Conservation (phyloP, 1,284 basidiomycete genomes). For the Chiua sp. region DNA sequence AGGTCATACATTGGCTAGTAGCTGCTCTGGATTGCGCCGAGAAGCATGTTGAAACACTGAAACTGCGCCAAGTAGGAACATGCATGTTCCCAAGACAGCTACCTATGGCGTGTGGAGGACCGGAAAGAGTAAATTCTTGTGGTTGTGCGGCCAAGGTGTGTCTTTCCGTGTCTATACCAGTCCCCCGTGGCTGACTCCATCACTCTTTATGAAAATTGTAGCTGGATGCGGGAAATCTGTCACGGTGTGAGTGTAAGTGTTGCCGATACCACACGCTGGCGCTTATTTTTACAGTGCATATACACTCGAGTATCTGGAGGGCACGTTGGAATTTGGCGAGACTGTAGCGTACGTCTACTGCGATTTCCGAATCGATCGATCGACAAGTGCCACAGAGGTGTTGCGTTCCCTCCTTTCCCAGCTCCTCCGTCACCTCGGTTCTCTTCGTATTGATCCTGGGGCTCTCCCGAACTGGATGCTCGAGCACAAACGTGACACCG, state of each 20-base stretch:
- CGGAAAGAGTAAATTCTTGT: neutral
- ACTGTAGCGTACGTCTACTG: neutral
- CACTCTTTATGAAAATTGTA: neutral
- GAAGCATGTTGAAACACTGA: neutral
- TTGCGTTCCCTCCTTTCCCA: neutral
- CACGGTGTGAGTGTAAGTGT: neutral
- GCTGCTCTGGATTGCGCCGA: neutral
- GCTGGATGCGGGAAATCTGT: conserved; percentile 3
- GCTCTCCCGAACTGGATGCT: neutral
- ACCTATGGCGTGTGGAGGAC: neutral
- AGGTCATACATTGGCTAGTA: neutral
- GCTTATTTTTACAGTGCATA: neutral
- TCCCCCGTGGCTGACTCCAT: neutral
- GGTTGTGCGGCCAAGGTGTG: neutral
- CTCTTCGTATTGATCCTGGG: neutral
- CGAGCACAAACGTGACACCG: neutral
- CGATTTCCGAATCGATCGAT: neutral
- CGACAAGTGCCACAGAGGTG: neutral
- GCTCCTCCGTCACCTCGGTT: neutral
- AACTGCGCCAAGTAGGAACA: neutral
- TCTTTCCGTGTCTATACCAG: neutral
- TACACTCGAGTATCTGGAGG: neutral
- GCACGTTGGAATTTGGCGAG: neutral
- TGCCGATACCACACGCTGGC: too few species aligned
- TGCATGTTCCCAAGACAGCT: neutral